These are phyloP conservation scores for Posidonia australis DNA, from an alignment of 106 monocot species.

Conservation along the genomic window DNA sequence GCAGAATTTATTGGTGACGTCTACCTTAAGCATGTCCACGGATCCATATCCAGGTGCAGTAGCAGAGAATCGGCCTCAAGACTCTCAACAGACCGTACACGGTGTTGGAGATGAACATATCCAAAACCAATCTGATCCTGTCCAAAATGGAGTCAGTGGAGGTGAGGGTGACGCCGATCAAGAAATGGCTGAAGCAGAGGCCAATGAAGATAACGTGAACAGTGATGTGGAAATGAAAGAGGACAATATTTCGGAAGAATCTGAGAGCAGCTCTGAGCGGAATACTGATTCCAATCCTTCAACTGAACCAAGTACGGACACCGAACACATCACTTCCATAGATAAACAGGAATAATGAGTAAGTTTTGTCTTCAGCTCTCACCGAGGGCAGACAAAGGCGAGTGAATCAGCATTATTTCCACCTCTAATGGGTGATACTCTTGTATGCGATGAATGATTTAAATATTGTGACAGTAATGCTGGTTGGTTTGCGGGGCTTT, in stretches of 20 bases:
- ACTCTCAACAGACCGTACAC: constrained; percentile 4
- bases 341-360: not conserved
- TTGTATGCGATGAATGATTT: not conserved
- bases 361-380: not conserved
- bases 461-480: not conserved
- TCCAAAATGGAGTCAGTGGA: constrained; percentile 32
- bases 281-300: constrained; percentile 2
- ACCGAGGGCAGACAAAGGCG: not conserved
- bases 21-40: constrained; percentile 46
- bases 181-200: constrained; percentile 82
- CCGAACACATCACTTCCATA: not conserved
- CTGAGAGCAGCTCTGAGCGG: not conserved
- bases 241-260: constrained; percentile 17
- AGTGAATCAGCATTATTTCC: not conserved
- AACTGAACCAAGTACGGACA: not conserved
- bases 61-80: not conserved
- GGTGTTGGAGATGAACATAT: constrained; percentile 3
- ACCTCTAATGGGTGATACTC: not conserved
- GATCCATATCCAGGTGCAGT: constrained; percentile 46
- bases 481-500: not conserved
- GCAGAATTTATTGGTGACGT: constrained; percentile 88
- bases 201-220: constrained; percentile 11
- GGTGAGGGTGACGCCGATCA: constrained; percentile 39
- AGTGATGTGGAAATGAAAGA: constrained; percentile 50
- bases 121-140: constrained; percentile 2